phyloP scores from a whole-genome alignment of 2,329 filamentous ascomycete species.

The Zasmidium angulare region DNA sequence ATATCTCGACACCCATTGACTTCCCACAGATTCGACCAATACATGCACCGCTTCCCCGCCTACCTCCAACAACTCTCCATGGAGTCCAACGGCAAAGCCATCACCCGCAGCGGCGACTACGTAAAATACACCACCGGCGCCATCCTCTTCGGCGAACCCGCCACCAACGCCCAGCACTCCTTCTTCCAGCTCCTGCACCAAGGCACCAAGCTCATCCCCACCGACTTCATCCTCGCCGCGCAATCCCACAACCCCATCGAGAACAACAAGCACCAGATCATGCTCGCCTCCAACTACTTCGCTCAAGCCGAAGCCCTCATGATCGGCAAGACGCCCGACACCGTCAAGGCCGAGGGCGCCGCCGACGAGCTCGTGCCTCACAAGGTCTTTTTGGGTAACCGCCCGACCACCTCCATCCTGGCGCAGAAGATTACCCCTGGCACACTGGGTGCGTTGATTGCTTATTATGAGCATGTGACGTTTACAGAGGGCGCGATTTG shows the following conservation, averaged over 20 bases:
- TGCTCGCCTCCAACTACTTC: constrained; percentile 90
- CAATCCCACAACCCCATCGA: constrained; percentile 96
- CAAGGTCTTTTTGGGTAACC: constrained; percentile 98
- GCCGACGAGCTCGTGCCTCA: constrained; percentile 81
- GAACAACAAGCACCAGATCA: constrained; percentile 92
- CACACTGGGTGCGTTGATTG: constrained; percentile 90
- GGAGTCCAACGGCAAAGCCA: constrained; percentile 98
- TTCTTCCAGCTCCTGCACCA: constrained; percentile 99
- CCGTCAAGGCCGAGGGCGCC: constrained; percentile 74
- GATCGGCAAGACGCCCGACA: constrained; percentile 82
- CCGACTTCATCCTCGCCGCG: constrained; percentile 95
- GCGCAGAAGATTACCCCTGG: constrained; percentile 91
- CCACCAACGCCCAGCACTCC: constrained; percentile 98
- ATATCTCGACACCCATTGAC: constrained; percentile 22
- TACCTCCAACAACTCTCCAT: constrained; percentile 99
- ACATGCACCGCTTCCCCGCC: constrained; percentile 96
- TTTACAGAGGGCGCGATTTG: constrained; percentile 97
- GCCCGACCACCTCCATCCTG: constrained; percentile 92
- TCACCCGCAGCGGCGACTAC: constrained; percentile 81
- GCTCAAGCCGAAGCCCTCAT: constrained; percentile 82
- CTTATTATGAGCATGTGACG: constrained; percentile 98
- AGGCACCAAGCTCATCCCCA: constrained; percentile 96
- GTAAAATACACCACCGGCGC: constrained; percentile 97
- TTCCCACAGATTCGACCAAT: constrained; percentile 80
- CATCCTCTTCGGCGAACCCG: constrained; percentile 95